Evolutionary conservation across 306 rosid genomes (phyloP), one percentile per base, ranked within the genome.

Genomic region (Leucaena leucocephala): DNA sequence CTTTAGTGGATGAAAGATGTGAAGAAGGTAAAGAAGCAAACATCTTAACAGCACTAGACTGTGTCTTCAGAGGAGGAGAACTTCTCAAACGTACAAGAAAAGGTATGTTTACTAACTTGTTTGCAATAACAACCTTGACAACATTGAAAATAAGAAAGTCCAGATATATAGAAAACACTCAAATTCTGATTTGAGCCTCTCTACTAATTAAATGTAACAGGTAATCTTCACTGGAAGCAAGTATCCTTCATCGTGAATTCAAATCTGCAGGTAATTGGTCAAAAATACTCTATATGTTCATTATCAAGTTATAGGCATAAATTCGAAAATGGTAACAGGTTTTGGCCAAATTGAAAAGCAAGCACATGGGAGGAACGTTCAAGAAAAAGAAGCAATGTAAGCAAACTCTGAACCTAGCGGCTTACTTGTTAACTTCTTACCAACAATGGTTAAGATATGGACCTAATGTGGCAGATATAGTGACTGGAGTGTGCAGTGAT

Each of bases 61-160:
- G 46, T 57, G 90, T 92, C 82, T 89, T 86, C 49, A 82, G 75
- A 76, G 98, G 97, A 79, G 97, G 98, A 68, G 91, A 87, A 59
- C 92, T 94, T 84, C 98, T 94, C 83, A 94, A 94, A 85, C 97
- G 92, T 34, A 94, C 98, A 62, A 91, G 97, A 86, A 92, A 94
- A 91, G 98, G 98, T 92, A 89, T 75, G 74, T 15, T 17, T 55
- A 2, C 49, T 16, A 54, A 65, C 76, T 61, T 12, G 70, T 55
- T 77, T 57, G 45, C 22, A n/a, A 82, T 44, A 64, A 17, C 16
- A 63, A 34, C 21, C 59, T 81, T 14, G 64, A 22, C 36, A 42
- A 40, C 46, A 71, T 58, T 43, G 64, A 11, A 77, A 36, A 16
- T 5, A 38, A 22, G 4, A 44, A 13, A 50, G 59, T 52, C 58